Evolutionary conservation across 2,329 filamentous ascomycete species (phyloP).

Genomic region (Microthyrium microscopicum): DNA sequence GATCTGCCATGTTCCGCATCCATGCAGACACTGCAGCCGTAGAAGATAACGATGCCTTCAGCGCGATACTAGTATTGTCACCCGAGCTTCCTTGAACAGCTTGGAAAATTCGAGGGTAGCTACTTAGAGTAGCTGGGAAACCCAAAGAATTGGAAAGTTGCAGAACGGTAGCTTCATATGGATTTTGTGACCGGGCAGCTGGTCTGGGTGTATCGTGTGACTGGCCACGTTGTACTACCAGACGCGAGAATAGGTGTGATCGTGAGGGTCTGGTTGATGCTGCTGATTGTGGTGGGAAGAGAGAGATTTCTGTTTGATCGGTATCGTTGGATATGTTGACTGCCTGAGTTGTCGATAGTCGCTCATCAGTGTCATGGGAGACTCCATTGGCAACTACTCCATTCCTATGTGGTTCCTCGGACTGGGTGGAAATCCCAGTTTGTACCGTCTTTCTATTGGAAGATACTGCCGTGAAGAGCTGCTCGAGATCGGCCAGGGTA

Average conservation of each 20-base stretch:
- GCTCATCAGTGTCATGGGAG: constrained; percentile 4
- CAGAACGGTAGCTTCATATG: not conserved
- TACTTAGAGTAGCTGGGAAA: constrained; percentile 63
- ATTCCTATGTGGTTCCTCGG: not conserved
- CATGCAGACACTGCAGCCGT: constrained; percentile 56
- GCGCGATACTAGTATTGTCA: constrained; percentile 28
- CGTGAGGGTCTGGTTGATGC: not conserved
- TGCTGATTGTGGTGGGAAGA: not conserved
- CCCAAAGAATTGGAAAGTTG: constrained; percentile 20
- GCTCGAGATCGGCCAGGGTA: constrained; percentile 46
- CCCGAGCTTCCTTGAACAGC: constrained; percentile 20
- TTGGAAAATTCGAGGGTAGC: constrained; percentile 62
- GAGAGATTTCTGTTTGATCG: too few species aligned
- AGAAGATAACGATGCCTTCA: constrained; percentile 45
- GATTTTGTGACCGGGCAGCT: constrained; percentile 1
- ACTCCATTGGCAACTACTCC: constrained; percentile 6
- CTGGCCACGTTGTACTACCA: not conserved
- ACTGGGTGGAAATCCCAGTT: constrained; percentile 9
- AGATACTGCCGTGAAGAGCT: constrained; percentile 63
- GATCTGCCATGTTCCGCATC: constrained; percentile 47
- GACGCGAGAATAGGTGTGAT: constrained; percentile 3
- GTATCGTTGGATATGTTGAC: too few species aligned
- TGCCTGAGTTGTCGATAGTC: too few species aligned
- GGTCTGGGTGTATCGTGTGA: not conserved
- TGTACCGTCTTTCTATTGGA: constrained; percentile 51